Conservation (phyloP, 495 filamentous ascomycete genomes). For the Collariella sp. region DNA sequence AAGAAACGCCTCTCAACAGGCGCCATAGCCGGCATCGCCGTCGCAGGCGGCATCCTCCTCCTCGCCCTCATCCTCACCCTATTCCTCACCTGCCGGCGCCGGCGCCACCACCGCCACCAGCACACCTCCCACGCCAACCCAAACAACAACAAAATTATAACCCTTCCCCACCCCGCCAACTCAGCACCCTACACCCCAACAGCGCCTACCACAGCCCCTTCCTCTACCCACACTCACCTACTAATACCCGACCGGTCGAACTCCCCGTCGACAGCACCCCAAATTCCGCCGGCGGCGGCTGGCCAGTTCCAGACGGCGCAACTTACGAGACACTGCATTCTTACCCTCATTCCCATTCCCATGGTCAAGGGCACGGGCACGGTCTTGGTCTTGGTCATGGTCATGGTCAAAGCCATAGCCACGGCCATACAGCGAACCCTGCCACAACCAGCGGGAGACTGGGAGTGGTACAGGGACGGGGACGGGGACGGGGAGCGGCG, state of each 20-base stretch:
- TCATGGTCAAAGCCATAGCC: too few species aligned
- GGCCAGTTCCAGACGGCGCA: constrained; percentile 9
- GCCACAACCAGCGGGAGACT: not conserved
- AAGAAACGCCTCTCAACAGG: constrained; percentile 13
- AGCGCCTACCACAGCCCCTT: constrained; percentile 1
- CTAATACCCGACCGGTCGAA: not conserved
- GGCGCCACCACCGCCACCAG: not conserved
- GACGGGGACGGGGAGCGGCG: not conserved
- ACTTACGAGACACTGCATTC: constrained; percentile 17
- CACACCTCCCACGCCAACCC: not conserved
- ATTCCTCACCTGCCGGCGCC: constrained; percentile 10
- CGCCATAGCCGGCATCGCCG: constrained; percentile 25
- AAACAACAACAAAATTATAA: not conserved
- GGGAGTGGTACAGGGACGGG: not conserved
- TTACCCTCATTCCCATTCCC: too few species aligned
- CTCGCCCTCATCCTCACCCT: constrained; percentile 3
- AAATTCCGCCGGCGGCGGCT: not conserved
- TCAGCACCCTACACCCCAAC: not conserved
- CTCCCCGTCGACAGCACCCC: not conserved
- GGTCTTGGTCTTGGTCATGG: too few species aligned
- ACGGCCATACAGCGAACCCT: not conserved
- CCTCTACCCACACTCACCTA: not conserved
- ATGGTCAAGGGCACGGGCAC: too few species aligned
- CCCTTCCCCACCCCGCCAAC: not conserved
- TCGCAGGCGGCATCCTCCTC: constrained; percentile 11